These are phyloP conservation scores for Nepenthes gracilis DNA, from an alignment of 148 eudicot genomes.

Conservation along the genomic window DNA sequence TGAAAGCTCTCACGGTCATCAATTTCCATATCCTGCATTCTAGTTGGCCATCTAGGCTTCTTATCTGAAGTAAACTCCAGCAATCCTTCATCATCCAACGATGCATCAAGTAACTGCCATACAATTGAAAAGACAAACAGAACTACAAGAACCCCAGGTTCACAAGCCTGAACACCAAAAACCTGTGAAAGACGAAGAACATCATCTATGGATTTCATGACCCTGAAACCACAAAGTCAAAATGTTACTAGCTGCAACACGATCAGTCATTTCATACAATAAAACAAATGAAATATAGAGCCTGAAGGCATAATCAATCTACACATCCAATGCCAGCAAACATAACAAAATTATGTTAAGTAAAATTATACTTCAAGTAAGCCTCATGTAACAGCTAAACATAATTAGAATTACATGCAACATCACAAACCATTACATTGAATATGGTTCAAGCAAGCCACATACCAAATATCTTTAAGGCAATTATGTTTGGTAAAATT, in stretches of 20 bases:
- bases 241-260: conserved; percentile 2
- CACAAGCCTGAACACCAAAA: conserved; percentile 46
- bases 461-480: not conserved
- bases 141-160: conserved; percentile 64
- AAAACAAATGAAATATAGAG: not conserved
- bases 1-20: conserved; percentile 32
- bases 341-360: too few species aligned
- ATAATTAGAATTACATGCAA: too few species aligned
- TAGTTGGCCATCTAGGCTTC: conserved; percentile 56
- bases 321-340: too few species aligned
- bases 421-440: too few species aligned
- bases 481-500: not conserved
- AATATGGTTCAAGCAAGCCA: too few species aligned
- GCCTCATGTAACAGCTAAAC: too few species aligned
- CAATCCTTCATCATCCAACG: conserved; percentile 81
- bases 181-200: conserved; percentile 57
- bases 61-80: conserved; percentile 57
- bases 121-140: conserved; percentile 56
- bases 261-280: not conserved
- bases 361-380: too few species aligned
- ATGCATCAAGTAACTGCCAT: conserved; percentile 85
- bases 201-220: conserved; percentile 69
- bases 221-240: conserved; percentile 45
- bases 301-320: not conserved
- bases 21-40: conserved; percentile 56